Conservation (phyloP, 345 rosid species). For the Gossypium longicalyx region DNA sequence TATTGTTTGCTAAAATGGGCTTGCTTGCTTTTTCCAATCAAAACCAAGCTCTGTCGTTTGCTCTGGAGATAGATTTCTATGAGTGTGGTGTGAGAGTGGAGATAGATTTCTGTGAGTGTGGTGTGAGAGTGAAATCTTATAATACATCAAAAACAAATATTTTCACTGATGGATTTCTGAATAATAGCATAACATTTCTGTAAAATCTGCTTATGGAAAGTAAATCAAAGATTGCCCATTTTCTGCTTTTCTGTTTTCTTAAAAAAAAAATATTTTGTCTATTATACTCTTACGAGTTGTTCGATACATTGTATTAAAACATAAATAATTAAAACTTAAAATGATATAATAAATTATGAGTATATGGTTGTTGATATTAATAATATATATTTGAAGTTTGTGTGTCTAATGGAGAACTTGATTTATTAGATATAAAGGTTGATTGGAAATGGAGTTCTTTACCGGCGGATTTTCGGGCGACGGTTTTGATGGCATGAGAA, state of each 20-base stretch:
- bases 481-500: slow-evolving; percentile 27
- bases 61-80: not conserved
- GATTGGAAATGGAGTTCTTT: too few relatives aligned
- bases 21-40: not conserved
- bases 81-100: not conserved
- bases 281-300: too few relatives aligned
- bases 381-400: not conserved
- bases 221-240: not conserved
- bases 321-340: too few relatives aligned
- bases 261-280: too few relatives aligned
- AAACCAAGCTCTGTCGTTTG: not conserved
- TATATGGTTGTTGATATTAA: not conserved
- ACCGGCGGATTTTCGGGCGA: slow-evolving; percentile 37
- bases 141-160: too few relatives aligned
- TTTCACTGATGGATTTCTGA: too few relatives aligned
- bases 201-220: not conserved
- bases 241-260: not conserved
- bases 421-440: slow-evolving; percentile 24
- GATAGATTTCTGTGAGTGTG: not conserved
- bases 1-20: not conserved
- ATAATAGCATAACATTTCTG: too few relatives aligned
- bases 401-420: slow-evolving; percentile 13
- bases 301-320: rapidly evolving
- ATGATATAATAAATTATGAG: not conserved
- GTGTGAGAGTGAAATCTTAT: not conserved